Conservation (phyloP, 176 grass and related monocot species). For the Elaeis guineensis region DNA sequence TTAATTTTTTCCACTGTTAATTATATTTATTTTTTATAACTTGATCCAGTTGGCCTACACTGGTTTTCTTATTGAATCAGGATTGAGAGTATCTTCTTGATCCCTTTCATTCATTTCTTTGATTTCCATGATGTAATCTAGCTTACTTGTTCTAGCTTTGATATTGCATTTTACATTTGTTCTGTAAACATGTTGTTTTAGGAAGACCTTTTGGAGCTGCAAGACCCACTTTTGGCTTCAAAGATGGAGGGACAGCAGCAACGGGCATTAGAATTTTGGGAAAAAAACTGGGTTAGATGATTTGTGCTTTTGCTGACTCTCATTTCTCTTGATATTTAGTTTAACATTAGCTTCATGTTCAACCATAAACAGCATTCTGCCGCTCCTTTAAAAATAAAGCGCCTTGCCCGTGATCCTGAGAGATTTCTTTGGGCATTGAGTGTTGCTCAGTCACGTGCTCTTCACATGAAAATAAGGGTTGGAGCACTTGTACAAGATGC, state of each 20-base stretch:
- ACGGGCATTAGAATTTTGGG: conserved; percentile 90
- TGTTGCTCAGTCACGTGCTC: conserved; percentile 62
- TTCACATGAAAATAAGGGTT: conserved; percentile 68
- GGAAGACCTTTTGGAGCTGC: conserved; percentile 88
- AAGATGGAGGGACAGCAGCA: conserved; percentile 55
- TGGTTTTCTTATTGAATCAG: too few species aligned
- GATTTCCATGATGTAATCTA: too few species aligned
- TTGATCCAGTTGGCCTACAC: too few species aligned
- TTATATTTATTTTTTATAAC: too few species aligned
- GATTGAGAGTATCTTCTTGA: too few species aligned
- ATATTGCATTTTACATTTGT: too few species aligned
- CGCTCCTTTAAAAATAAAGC: conserved; percentile 78
- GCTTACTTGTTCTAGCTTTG: too few species aligned
- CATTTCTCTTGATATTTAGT: conserved; percentile 19
- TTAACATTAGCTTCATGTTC: conserved; percentile 15
- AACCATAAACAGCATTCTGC: conserved; percentile 51
- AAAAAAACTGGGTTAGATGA: conserved; percentile 79
- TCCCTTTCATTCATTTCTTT: too few species aligned
- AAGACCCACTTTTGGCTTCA: conserved; percentile 61
- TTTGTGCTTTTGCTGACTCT: conserved; percentile 27
- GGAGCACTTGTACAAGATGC: conserved; percentile 86
- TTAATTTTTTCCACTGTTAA: too few species aligned
- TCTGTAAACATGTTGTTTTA: conserved; percentile 16
- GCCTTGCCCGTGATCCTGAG: conserved; percentile 71
- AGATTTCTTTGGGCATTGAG: conserved; percentile 96